Evolutionary conservation across 2,329 filamentous ascomycete genomes (phyloP).

Genomic region (Claviceps sp.): DNA sequence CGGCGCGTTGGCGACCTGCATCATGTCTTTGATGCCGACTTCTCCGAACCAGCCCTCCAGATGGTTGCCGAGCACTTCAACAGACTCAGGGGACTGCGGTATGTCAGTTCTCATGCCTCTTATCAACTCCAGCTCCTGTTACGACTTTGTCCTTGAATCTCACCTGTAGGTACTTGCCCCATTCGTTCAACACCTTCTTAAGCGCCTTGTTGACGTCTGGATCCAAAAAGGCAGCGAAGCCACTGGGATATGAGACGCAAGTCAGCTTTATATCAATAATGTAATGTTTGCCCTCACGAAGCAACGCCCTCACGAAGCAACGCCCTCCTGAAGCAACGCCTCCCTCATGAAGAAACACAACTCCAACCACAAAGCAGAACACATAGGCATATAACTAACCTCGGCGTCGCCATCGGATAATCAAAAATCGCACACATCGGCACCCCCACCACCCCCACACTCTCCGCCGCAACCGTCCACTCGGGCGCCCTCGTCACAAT

Average conservation of each 20-base stretch:
- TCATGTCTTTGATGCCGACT: slow-evolving; percentile 32
- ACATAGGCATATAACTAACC: slow-evolving; percentile 14
- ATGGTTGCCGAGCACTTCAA: slow-evolving; percentile 31
- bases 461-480: slow-evolving; percentile 38
- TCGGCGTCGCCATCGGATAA: slow-evolving; percentile 42
- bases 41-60: slow-evolving; percentile 41
- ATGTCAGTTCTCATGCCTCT: background rate
- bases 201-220: slow-evolving; percentile 39
- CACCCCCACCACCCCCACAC: slow-evolving; percentile 39
- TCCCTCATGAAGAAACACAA: too few relatives aligned
- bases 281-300: too few relatives aligned
- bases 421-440: slow-evolving; percentile 40
- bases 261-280: too few relatives aligned
- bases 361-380: too few relatives aligned
- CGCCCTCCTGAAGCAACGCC: too few relatives aligned
- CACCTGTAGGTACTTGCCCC: slow-evolving; percentile 40
- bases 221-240: slow-evolving; percentile 40
- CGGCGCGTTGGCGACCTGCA: slow-evolving; percentile 37
- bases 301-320: too few relatives aligned
- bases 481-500: slow-evolving; percentile 36
- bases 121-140: too few relatives aligned
- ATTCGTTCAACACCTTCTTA: slow-evolving; percentile 42
- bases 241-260: slow-evolving; percentile 15
- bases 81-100: slow-evolving; percentile 35
- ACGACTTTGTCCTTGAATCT: slow-evolving; percentile 1